A percentile compares a stretch with the other conserved stretches of the same genome.
Conservation (phyloP, 495 filamentous ascomycete genomes). For the Pyrenopolyporus hunteri region DNA sequence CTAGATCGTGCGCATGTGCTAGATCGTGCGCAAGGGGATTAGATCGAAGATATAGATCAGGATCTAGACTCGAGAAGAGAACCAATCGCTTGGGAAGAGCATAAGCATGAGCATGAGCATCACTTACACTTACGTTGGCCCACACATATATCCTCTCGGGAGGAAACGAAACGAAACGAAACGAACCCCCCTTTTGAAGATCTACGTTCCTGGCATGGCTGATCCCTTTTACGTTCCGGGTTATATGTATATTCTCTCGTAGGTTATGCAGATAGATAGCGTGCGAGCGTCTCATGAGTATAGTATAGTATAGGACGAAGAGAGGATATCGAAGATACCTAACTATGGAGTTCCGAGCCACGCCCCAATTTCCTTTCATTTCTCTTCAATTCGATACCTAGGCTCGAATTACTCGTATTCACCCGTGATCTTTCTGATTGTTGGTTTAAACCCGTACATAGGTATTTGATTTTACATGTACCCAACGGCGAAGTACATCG, state of each 20-base stretch:
- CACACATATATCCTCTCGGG: background rate
- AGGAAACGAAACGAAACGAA: background rate
- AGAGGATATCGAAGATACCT: background rate
- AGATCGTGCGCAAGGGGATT: background rate
- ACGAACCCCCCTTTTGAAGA: too few species aligned
- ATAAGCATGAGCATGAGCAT: background rate
- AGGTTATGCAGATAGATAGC: constrained; percentile 12
- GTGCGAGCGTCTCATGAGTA: constrained; percentile 12
- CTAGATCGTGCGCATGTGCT: too few species aligned
- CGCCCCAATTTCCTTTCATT: background rate
- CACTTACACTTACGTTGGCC: too few species aligned
- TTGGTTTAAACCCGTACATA: too few species aligned
- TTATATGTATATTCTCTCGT: background rate
- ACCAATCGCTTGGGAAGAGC: background rate
- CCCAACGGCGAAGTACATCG: too few species aligned
- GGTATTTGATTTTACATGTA: too few species aligned
- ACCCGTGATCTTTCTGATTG: too few species aligned
- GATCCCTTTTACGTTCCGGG: background rate
- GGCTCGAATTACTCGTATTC: too few species aligned
- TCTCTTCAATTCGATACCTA: too few species aligned
- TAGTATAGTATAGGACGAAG: too few species aligned
- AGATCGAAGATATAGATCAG: constrained; percentile 12
- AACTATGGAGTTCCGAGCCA: background rate
- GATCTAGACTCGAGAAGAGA: constrained; percentile 7
- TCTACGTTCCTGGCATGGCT: too few species aligned